A percentile compares a stretch with the other conserved stretches of the same genome.
These are phyloP conservation scores for Geopyxis carbonaria DNA, from an alignment of 495 filamentous ascomycete species.

Conservation along the genomic window DNA sequence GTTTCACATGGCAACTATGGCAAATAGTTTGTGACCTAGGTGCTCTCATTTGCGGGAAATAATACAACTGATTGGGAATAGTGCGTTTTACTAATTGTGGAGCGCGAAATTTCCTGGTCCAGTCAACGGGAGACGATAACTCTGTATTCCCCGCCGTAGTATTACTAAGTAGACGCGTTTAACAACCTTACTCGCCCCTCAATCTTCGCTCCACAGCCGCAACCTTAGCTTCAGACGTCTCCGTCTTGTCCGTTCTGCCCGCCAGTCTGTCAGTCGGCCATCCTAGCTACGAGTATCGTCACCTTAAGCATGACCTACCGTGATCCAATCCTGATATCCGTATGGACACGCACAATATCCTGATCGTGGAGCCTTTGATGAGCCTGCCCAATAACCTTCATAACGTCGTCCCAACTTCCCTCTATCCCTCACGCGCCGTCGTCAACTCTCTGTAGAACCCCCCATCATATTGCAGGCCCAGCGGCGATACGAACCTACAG, in stretches of 20 bases:
- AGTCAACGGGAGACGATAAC: too few species aligned
- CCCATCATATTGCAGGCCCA: not conserved
- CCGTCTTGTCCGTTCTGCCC: slow-evolving; percentile 21
- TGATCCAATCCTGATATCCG: slow-evolving; percentile 71
- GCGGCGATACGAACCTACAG: slow-evolving; percentile 49
- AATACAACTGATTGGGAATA: too few species aligned
- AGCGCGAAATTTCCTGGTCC: too few species aligned
- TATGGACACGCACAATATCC: slow-evolving; percentile 70
- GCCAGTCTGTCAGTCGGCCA: not conserved
- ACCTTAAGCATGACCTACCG: slow-evolving; percentile 36
- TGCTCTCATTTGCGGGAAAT: too few species aligned
- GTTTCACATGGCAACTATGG: too few species aligned
- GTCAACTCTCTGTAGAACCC: not conserved
- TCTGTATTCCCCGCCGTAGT: too few species aligned
- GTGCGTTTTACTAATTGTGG: too few species aligned
- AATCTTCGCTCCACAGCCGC: slow-evolving; percentile 15
- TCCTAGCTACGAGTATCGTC: not conserved
- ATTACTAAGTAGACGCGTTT: too few species aligned
- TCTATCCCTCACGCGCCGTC: not conserved
- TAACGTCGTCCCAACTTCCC: slow-evolving; percentile 35
- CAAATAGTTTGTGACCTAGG: too few species aligned
- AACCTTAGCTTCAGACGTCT: slow-evolving; percentile 20
- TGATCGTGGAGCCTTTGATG: slow-evolving; percentile 68
- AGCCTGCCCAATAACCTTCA: slow-evolving; percentile 75
- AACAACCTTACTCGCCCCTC: not conserved